phyloP scores from a whole-genome alignment of 345 rosid species.

The Turnera subulata region DNA sequence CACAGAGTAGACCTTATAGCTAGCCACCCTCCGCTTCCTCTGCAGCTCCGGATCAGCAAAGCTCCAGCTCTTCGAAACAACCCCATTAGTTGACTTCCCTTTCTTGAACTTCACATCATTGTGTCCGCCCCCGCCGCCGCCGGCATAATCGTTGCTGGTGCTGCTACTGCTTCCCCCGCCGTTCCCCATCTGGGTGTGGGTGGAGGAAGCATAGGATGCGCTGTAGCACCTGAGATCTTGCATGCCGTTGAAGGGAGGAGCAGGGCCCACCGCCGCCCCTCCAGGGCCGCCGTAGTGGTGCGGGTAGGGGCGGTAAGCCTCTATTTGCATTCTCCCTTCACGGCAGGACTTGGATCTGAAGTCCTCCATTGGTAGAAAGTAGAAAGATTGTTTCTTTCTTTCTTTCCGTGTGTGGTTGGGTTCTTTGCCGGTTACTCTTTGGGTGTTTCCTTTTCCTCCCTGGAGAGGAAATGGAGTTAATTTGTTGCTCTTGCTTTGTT shows the following conservation, averaged over 20 bases:
- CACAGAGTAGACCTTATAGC: conserved; percentile 61
- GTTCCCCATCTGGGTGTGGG: conserved; percentile 21
- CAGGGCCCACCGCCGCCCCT: conserved; percentile 11
- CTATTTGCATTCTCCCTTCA: conserved; percentile 40
- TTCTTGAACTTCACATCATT: conserved; percentile 39
- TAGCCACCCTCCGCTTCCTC: conserved; percentile 66
- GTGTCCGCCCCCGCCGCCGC: background rate
- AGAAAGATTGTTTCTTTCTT: background rate
- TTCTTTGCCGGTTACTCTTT: too few species aligned
- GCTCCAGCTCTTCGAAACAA: conserved; percentile 50
- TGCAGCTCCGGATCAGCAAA: conserved; percentile 60
- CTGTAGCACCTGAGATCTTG: conserved; percentile 65
- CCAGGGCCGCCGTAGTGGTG: background rate
- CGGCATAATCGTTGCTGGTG: too few species aligned
- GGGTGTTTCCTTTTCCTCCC: too few species aligned
- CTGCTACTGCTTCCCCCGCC: background rate
- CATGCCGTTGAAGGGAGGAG: conserved; percentile 32
- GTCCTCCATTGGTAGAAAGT: conserved; percentile 45
- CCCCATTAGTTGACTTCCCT: conserved; percentile 41
- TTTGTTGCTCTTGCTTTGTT: background rate
- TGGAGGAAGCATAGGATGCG: conserved; percentile 37
- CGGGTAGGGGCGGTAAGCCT: conserved; percentile 5
- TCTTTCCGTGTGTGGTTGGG: too few species aligned
- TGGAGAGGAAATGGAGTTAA: too few species aligned
- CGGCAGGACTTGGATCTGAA: conserved; percentile 59